A percentile compares a stretch with the other conserved stretches of the same genome.
Conservation (phyloP, 331 rosid species). For the Rosa hybrid region DNA sequence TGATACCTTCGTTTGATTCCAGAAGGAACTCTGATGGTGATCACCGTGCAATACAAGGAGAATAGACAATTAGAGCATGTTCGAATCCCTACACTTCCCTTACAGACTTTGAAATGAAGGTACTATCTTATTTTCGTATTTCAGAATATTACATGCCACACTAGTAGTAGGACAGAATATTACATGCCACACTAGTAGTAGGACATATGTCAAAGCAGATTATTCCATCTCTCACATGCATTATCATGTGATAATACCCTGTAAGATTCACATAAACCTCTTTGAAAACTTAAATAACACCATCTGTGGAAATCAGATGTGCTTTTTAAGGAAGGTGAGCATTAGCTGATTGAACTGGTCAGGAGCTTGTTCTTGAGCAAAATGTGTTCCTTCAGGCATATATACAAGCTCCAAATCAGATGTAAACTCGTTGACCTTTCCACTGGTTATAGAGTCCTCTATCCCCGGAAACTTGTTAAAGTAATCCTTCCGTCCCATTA, state of each 20-base stretch:
- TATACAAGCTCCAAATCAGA: constrained; percentile 55
- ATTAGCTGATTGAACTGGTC: constrained; percentile 57
- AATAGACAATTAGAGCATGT: not conserved
- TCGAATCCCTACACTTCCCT: not conserved
- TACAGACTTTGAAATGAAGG: not conserved
- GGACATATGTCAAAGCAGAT: no score
- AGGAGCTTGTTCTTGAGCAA: constrained; percentile 81
- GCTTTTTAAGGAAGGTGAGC: constrained; percentile 53
- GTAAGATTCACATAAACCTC: not conserved
- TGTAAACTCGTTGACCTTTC: constrained; percentile 52
- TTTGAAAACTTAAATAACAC: not conserved
- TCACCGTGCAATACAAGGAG: not conserved
- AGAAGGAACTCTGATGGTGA: not conserved
- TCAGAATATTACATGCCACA: not conserved
- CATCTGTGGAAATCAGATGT: constrained; percentile 3
- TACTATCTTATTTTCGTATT: not conserved
- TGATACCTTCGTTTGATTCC: not conserved
- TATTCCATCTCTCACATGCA: no score
- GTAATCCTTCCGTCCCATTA: constrained; percentile 77
- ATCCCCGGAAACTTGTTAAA: constrained; percentile 60
- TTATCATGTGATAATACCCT: no score
- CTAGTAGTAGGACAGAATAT: not conserved
- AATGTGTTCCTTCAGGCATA: constrained; percentile 82
- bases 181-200: not conserved
- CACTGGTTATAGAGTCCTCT: constrained; percentile 57